Evolutionary conservation across 2,329 filamentous ascomycete genomes (phyloP), one percentile per base, ranked within the genome.

Genomic region (Aspergillus calidoustus): DNA sequence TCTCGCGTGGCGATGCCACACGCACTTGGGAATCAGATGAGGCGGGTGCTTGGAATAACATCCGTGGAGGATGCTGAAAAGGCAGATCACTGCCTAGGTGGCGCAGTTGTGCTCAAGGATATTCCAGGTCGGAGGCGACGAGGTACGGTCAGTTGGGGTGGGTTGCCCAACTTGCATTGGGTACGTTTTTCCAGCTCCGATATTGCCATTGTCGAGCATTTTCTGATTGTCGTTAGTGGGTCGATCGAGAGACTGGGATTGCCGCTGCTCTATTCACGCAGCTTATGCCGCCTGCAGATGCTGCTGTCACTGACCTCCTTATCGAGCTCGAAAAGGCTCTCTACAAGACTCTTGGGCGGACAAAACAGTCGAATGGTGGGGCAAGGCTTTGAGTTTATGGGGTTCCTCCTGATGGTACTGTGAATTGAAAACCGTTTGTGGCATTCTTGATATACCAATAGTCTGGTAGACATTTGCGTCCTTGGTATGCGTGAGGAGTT

Each of bases 121-220:
- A 49, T 56, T n/a, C 43, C 43, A 3, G 54, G 44, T 4, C 43
- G 54, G 15, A 38, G 54, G 44, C 17, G 13, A n/a, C 15, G 13
- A 5, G 44, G 28, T 3, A 56, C 22, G 13, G 44, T 38, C 6
- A 38, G 30, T 25, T 56, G 54, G 54, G 25, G 28, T 38, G 54
- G 54, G n/a, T 38, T 56, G 28, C 54, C 54, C 3, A 56, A 56
- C 48, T 11, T 23, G 7, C 43, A 48, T n/a, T 56, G 44, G 44
- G 43, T 56, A 9, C 23, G 53, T 55, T 8, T 3, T n/a, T 6
- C 31, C 25, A 3, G 19, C 19, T 19, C 19, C 19, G 19, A 19
- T 19, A n/a, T 28, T 43, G 13, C 2, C n/a, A 11, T 53, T 15
- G 4, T 22, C 7, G 6, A 31, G n/a, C 48, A 15, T 11, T 17